Percentiles rank a stretch among this genome's conserved stretches.
Evolutionary conservation across 768 basidiomycete species (phyloP).

Genomic region (Boletus rubroflammeus): DNA sequence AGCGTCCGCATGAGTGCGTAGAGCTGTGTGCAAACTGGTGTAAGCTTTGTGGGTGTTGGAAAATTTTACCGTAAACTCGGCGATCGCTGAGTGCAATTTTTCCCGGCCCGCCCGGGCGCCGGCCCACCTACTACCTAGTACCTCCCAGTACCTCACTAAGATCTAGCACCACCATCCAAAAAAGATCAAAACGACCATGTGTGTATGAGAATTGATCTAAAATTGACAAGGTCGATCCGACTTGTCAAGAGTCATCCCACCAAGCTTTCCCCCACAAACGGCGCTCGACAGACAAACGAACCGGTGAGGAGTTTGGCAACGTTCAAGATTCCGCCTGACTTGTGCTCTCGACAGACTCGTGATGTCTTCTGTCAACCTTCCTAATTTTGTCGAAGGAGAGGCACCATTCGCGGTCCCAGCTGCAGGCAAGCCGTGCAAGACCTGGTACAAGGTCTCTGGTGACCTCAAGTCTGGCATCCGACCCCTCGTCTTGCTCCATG

Average conservation of each 20-base stretch:
- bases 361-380: slow-evolving; percentile 29
- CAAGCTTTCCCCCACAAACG: background rate
- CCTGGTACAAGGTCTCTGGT: slow-evolving; percentile 51
- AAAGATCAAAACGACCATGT: background rate
- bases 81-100: background rate
- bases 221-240: background rate
- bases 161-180: no score
- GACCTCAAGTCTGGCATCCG: slow-evolving; percentile 35
- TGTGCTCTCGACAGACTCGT: background rate
- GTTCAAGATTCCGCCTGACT: background rate
- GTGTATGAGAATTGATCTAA: background rate
- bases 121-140: no score
- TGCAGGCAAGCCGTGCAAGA: slow-evolving; percentile 36
- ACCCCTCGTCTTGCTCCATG: slow-evolving; percentile 52
- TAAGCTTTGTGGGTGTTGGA: background rate
- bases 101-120: background rate
- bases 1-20: background rate
- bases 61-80: background rate
- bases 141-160: no score
- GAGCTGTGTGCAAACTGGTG: background rate
- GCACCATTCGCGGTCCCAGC: slow-evolving; percentile 24
- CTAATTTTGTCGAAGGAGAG: slow-evolving; percentile 30
- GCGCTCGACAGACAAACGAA: background rate
- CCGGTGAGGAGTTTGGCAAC: background rate
- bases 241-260: background rate